A percentile compares a stretch with the other conserved stretches of the same genome.
These are phyloP conservation scores for Calonectria hawksworthii DNA, from an alignment of 2,329 filamentous ascomycete species.

Conservation along the genomic window DNA sequence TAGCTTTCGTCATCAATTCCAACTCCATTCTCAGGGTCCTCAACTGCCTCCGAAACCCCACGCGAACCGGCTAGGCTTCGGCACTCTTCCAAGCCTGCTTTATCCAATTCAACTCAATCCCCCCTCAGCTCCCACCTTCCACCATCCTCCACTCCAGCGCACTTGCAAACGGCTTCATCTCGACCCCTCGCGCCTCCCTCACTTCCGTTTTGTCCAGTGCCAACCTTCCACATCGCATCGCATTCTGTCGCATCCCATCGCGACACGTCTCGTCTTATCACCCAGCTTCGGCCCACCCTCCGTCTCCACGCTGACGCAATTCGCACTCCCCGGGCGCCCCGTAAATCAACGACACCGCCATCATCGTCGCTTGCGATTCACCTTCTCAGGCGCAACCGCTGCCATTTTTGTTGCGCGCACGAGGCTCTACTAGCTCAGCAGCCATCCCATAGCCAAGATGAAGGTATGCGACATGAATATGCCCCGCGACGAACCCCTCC, in stretches of 20 bases:
- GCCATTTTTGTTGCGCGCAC: constrained; percentile 10
- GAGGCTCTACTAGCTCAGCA: neutral
- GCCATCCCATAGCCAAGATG: constrained; percentile 48
- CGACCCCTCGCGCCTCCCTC: neutral
- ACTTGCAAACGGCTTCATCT: constrained; percentile 25
- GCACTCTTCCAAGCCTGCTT: constrained; percentile 33
- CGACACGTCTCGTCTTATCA: constrained; percentile 35
- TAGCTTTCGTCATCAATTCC: constrained; percentile 40
- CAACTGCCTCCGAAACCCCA: constrained; percentile 28
- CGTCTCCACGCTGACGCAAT: constrained; percentile 51
- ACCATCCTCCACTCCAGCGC: constrained; percentile 26
- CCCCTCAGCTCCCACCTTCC: constrained; percentile 26
- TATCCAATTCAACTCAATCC: constrained; percentile 28
- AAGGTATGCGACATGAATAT: constrained; percentile 49
- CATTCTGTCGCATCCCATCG: constrained; percentile 32
- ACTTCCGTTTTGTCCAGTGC: neutral
- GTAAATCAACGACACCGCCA: constrained; percentile 36
- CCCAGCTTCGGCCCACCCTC: constrained; percentile 38
- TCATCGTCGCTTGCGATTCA: constrained; percentile 23
- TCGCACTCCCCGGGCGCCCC: constrained; percentile 32
- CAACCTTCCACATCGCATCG: constrained; percentile 29
- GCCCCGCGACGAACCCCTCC: neutral
- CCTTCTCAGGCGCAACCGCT: constrained; percentile 24
- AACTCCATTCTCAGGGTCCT: constrained; percentile 36
- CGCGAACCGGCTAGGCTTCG: constrained; percentile 39